Base-by-base conservation (phyloP, 257 asterid species). In the Henckelia pumila region DNA sequence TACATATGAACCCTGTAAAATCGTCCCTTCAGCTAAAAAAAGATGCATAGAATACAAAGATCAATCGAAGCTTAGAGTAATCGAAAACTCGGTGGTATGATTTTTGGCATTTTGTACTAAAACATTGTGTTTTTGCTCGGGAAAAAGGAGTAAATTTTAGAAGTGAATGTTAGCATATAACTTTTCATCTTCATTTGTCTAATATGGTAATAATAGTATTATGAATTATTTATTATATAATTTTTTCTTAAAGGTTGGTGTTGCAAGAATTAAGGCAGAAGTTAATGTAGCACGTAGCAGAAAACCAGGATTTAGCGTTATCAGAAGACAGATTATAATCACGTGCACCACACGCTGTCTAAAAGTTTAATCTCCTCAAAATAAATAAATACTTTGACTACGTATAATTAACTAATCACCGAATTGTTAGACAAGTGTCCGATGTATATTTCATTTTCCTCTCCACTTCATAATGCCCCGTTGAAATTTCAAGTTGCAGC, bases 341-440 rank as follows among this genome's bases (percentile, higher is more conserved):
- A 81, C 82, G 85, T 85, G 89, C 79, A 75, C n/a, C 68, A 52
- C 74, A 65, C 81, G 70, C 71, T 61, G 55, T 71, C 72, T 69
- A 52, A 17, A 29, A 35, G 55, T 32, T 58, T 60, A 3, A 28
- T 20, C 61, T 75, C 59, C 63, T 6, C 8, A 32, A 75, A 73
- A 72, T 50, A 56, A 66, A 71, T 19, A 7, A 75, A 56, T 40
- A 76, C 49, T 53, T 69, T 75, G 77, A 70, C 80, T 69, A 81
- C 70, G 77, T 74, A 50, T 68, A 70, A 70, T 77, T 73, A 71
- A 74, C 77, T 75, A 75, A 67, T 73, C 55, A 66, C 66, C 50
- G 77, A 71, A 71, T 66, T 56, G 77, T 62, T 72, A 55, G 56
- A 78, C 63, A 69, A 72, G 66, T 64, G 28, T 25, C 69, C 50